Evolutionary conservation across 306 rosid species (phyloP).

Genomic region (Dalbergia cultrata): DNA sequence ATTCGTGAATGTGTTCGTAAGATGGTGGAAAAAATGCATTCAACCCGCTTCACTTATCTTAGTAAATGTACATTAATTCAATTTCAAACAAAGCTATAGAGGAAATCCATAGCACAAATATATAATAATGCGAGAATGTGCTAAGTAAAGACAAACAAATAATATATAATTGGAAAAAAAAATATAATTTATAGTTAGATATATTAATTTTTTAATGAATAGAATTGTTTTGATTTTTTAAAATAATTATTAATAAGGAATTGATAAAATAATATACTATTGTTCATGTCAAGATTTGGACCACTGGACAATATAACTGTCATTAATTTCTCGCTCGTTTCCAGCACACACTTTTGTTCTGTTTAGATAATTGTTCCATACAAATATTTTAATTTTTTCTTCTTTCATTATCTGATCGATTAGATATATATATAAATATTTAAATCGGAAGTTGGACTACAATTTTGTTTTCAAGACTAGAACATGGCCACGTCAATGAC

Average conservation of each 20-base stretch:
- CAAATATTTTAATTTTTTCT: not conserved
- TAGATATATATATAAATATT: not conserved
- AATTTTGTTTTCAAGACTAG: not conserved
- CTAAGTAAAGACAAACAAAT: too few species aligned
- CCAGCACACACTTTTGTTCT: not conserved
- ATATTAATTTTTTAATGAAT: too few species aligned
- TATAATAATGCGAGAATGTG: too few species aligned
- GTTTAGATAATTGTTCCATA: not conserved
- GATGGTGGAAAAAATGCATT: not conserved
- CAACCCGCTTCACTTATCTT: too few species aligned
- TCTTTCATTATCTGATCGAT: not conserved
- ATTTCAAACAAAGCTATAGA: too few species aligned
- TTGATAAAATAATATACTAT: too few species aligned
- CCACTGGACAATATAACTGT: not conserved
- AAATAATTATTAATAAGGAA: too few species aligned
- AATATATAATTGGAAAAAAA: too few species aligned
- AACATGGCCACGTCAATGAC: not conserved
- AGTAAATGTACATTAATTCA: too few species aligned
- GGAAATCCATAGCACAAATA: too few species aligned
- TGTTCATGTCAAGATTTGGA: not conserved
- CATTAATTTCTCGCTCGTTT: not conserved
- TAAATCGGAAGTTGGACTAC: constrained; percentile 5
- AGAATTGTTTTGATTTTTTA: too few species aligned
- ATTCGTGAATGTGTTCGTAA: not conserved
- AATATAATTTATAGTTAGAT: too few species aligned